Percentiles rank a stretch among this genome's conserved stretches.
Evolutionary conservation across 2,329 filamentous ascomycete genomes (phyloP).

Genomic region (Fusarium continuum): DNA sequence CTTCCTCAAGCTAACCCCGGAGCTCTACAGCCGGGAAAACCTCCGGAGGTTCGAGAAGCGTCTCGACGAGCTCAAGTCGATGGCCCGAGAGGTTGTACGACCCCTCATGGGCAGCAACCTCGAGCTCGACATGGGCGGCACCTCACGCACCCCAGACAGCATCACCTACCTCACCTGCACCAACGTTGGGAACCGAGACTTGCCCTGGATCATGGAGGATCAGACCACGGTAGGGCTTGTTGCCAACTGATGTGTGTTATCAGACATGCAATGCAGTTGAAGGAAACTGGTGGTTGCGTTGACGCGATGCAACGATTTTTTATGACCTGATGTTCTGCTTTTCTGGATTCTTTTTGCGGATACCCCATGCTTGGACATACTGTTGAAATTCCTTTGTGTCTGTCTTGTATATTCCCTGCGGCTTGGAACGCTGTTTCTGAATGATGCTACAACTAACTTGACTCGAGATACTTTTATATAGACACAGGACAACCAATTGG

Average conservation of each 20-base stretch:
- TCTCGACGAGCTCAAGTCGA: constrained; percentile 86
- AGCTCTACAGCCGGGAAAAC: constrained; percentile 87
- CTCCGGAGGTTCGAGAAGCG: constrained; percentile 84
- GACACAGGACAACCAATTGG: constrained; percentile 9
- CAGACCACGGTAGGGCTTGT: constrained; percentile 31
- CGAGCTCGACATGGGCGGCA: constrained; percentile 73
- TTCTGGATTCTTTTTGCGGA: constrained; percentile 37
- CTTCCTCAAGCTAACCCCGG: constrained; percentile 84
- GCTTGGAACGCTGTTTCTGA: constrained; percentile 11
- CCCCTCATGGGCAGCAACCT: constrained; percentile 87
- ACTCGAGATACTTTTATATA: constrained; percentile 20
- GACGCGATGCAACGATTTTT: constrained; percentile 37
- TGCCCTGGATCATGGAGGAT: constrained; percentile 59
- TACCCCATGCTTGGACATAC: constrained; percentile 37
- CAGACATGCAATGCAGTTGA: constrained; percentile 2
- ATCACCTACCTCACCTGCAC: constrained; percentile 63
- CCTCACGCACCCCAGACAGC: constrained; percentile 53
- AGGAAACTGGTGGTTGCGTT: constrained; percentile 16
- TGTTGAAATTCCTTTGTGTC: constrained; percentile 31
- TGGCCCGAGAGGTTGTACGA: constrained; percentile 83
- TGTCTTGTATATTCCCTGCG: constrained; percentile 27
- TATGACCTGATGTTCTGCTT: constrained; percentile 36
- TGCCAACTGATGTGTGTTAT: constrained; percentile 10
- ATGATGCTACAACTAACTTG: constrained; percentile 7
- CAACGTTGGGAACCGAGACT: constrained; percentile 57